Evolutionary conservation across 495 filamentous ascomycete genomes (phyloP), one percentile per base, ranked within the genome.

Genomic region (Xylaria grammica): DNA sequence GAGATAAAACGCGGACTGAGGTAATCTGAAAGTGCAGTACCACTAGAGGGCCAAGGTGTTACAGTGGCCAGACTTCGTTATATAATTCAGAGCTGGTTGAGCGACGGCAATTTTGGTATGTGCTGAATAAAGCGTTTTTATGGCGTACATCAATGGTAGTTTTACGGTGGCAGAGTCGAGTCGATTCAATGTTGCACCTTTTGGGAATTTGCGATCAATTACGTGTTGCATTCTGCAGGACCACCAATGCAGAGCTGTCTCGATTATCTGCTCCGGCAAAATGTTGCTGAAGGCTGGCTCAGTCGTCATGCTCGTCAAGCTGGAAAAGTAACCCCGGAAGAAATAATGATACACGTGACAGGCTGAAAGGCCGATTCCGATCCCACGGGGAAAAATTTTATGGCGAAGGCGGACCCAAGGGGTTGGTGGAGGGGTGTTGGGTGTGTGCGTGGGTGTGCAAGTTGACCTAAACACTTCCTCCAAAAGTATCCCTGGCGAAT

Each of bases 131-230:
- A 73, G 65, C 69, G 69, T 69, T 63, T 69, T 71, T 67, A 68
- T 68, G 63, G 65, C 71, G 69, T 65, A 61, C 48, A 60, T 68
- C 63, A 66, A 70, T 72, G 63, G 72, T 58, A 19, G 48, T 66
- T 72, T 74, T 72, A 72, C 69, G 72, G 72, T 68, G 68, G 66
- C 70, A 72, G 64, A 69, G 72, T 72, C 72, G 72, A 65, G 64
- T 74, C 72, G 72, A 72, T 65, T 74, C 60, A 72, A 68, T 65
- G 72, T 60, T 74, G 69, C 69, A 72, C 72, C 69, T 74, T 72
- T 69, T 67, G 65, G 72, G 72, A 70, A 74, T 74, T 74, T 74
- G 71, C 71, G 69, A 74, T 74, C 72, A 74, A 74, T 74, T 74
- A 74, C 62, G 67, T 74, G 72, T 74, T 74, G 72, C 69, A 74